Evolutionary conservation across 225 moss, liverwort and hornwort genomes (phyloP), one percentile per base, ranked within the genome.

Genomic region (Thuidium tamariscinum): DNA sequence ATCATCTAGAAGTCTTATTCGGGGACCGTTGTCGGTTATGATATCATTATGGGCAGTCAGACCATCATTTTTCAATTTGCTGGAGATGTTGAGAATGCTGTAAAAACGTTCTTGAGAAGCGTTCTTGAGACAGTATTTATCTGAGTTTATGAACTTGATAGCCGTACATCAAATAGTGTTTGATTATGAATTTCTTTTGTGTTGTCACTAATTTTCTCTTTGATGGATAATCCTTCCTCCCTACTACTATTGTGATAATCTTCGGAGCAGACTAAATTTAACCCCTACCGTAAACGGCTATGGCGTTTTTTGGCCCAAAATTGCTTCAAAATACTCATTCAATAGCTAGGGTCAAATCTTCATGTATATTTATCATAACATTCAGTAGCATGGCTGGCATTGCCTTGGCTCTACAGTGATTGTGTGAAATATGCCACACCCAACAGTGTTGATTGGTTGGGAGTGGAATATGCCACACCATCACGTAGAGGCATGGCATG

Each of bases 211-310:
- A 18, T 77, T 27, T 27, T 18, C 8, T 56, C 7, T 8, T 16
- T 37, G 10, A 16, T 1, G 11, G 11, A 15, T 8, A 26, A 39
- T 56, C 27, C 1, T 9, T 7, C 2, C 8, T 5, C 16, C 15
- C 20, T 36, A 34, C 54, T 75, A 36, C 9, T 6, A 54, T 57
- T 39, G 0, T 39, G 18, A 37, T 1, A 26, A 56, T 37, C 5
- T 55, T 56, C 26, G 5, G 37, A 77, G 17, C 16, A 19, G 2
- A 55, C 4, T 26, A 55, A 7, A 25, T 25, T 76, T 16, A 7
- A 36, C 0, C 4, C 12, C 2, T 13, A n/a, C n/a, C n/a, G n/a
- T n/a, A 8, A 34, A 13, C 13, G 74, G 7, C 0, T 1, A 0
- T 17, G 44, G 29, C 13, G 8, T 51, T 13, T 20, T n/a, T 5